Percentiles rank a stretch among this genome's conserved stretches.
Evolutionary conservation across 345 rosid species (phyloP).

Genomic region (Eucalyptus curtisii): DNA sequence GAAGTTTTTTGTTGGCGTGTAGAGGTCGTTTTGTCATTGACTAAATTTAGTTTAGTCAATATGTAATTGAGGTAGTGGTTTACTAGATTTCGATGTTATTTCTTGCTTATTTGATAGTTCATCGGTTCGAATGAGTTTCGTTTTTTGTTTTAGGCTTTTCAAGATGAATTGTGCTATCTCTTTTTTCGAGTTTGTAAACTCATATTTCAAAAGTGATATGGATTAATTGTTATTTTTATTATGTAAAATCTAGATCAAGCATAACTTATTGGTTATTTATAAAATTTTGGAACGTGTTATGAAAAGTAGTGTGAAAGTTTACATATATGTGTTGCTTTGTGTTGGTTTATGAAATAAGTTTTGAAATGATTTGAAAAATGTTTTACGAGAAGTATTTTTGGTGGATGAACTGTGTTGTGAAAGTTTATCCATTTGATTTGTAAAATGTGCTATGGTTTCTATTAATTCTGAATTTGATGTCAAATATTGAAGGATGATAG

Average conservation of each 20-base stretch:
- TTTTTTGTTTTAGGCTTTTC: background rate
- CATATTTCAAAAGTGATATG: background rate
- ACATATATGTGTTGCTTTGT: background rate
- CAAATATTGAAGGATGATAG: background rate
- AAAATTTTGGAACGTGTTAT: background rate
- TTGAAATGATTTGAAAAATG: background rate
- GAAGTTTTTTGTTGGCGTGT: background rate
- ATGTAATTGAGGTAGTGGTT: background rate
- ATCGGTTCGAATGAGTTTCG: background rate
- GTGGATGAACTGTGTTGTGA: background rate
- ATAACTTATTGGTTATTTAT: background rate
- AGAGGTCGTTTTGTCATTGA: rapidly evolving
- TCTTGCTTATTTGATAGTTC: background rate
- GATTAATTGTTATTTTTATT: background rate
- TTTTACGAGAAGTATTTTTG: background rate
- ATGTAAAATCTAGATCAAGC: background rate
- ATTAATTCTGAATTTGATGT: background rate
- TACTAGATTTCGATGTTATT: background rate
- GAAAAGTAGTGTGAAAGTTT: background rate
- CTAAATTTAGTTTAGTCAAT: background rate
- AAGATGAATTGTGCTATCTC: background rate
- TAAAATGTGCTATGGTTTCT: background rate
- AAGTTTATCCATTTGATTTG: background rate
- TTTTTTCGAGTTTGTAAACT: background rate
- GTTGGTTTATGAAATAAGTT: background rate